These are phyloP conservation scores for Penicillium paxilli DNA, from an alignment of 495 filamentous ascomycete genomes.

Conservation along the genomic window DNA sequence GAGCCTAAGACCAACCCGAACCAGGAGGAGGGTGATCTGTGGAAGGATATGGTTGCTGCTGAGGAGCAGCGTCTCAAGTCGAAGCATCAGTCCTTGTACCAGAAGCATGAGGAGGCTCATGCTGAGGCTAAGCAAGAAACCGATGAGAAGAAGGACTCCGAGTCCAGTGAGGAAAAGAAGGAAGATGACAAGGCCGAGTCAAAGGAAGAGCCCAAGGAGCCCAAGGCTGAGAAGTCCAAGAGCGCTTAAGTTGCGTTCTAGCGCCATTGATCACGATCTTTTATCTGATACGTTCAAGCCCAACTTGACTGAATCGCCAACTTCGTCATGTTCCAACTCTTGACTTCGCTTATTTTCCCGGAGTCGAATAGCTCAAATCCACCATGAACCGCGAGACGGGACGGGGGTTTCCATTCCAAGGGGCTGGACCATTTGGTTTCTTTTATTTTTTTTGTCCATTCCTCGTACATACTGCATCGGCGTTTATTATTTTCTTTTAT, in stretches of 20 bases:
- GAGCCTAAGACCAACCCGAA: conserved; percentile 64
- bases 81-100: conserved; percentile 50
- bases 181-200: conserved; percentile 7
- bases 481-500: conserved; percentile 10
- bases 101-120: conserved; percentile 25
- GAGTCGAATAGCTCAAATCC: not conserved
- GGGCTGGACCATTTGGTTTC: conserved; percentile 13
- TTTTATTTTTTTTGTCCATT: not conserved
- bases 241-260: not conserved
- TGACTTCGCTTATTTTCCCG: not conserved
- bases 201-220: conserved; percentile 5
- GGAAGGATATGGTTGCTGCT: conserved; percentile 83
- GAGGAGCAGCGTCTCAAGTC: conserved; percentile 68
- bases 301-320: not conserved
- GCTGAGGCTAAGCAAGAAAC: conserved; percentile 3
- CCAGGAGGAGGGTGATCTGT: conserved; percentile 80
- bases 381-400: conserved; percentile 4
- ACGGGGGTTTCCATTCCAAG: conserved; percentile 5
- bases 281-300: not conserved
- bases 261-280: not conserved
- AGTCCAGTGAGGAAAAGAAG: conserved; percentile 3
- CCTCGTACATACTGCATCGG: conserved; percentile 15
- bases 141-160: conserved; percentile 12
- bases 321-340: not conserved
- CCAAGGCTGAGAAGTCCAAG: conserved; percentile 14